Evolutionary conservation across 1,284 basidiomycete species (phyloP).

Genomic region (Leccinum insigne): DNA sequence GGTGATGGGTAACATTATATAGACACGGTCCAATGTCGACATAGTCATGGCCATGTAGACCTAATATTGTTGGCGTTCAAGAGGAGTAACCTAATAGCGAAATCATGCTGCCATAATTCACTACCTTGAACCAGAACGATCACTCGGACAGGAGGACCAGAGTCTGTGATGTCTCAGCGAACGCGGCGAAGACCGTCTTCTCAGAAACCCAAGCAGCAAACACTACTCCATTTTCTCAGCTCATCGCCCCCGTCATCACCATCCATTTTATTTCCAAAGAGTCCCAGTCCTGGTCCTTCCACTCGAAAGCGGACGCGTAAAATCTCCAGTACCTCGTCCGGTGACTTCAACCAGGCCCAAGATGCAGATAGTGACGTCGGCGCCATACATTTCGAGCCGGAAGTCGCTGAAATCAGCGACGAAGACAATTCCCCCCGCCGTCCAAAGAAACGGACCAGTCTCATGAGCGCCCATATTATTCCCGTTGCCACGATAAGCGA

Average conservation of each 20-base stretch:
- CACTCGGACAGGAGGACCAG: neutral
- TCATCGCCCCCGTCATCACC: conserved; percentile 29
- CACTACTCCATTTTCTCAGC: conserved; percentile 31
- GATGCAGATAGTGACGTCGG: conserved; percentile 45
- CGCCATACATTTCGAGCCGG: conserved; percentile 49
- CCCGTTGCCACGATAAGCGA: conserved; percentile 27
- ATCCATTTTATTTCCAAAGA: conserved; percentile 10
- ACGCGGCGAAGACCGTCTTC: conserved; percentile 8
- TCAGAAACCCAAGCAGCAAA: conserved; percentile 32
- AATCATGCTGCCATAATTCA: neutral
- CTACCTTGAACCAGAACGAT: neutral
- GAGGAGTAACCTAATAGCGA: neutral
- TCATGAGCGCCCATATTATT: conserved; percentile 20
- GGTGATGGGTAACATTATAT: neutral
- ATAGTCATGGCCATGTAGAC: neutral
- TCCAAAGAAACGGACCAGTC: conserved; percentile 32
- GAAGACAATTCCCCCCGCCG: conserved; percentile 36
- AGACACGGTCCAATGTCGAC: neutral
- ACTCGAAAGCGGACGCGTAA: conserved; percentile 16
- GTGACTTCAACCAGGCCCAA: conserved; percentile 18
- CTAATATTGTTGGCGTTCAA: neutral
- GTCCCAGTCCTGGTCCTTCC: conserved; percentile 12
- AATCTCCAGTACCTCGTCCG: conserved; percentile 13
- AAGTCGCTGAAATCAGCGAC: conserved; percentile 34
- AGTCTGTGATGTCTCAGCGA: conserved; percentile 1